Evolutionary conservation across 2,329 filamentous ascomycete genomes (phyloP), one percentile per base, ranked within the genome.

Genomic region (Ascosphaera apis): DNA sequence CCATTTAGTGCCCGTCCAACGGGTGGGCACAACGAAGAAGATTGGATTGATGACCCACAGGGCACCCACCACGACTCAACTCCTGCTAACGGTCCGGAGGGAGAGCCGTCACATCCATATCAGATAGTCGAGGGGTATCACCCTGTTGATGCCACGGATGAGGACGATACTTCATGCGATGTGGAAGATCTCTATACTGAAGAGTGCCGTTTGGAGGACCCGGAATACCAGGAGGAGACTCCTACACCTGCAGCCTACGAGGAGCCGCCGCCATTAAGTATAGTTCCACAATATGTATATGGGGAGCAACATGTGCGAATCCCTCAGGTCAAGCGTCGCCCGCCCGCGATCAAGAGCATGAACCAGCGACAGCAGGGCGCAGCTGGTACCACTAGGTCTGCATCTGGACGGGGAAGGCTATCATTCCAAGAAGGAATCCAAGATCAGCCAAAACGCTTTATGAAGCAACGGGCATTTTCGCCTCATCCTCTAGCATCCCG

Each of bases 251-350:
- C 12, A 3, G 9, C n/a, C n/a, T 30, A 30, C 27, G 27, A 30
- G 12, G 27, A 30, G 27, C 27, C 27, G n/a, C 9, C 27, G n/a
- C 27, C 27, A 12, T 30, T 50, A 17, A 58, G 55, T 36, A 48
- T 45, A 31, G 57, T 61, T 4, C 58, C 58, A 13, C 54, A 57
- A 37, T 60, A 60, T 44, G 58, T 61, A 13, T 52, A 51, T 28
- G 58, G 58, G 21, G 57, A 61, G 45, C 57, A 61, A 41, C 49
- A 58, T 35, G 43, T 55, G 9, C 52, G 51, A 21, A 13, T 57
- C 46, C 41, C 48, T 48, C 35, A 30, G n/a, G 27, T 13, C 5
- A 30, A 11, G 27, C 27, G 27, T 4, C 27, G 27, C 4, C 27
- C 9, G 3, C 27, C 27, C n/a, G 44, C 38, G 39, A 40, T 38